Percentiles rank a stretch among this genome's conserved stretches.
Conservation (phyloP, 2,329 filamentous ascomycete genomes). For the Alternaria infectoria region DNA sequence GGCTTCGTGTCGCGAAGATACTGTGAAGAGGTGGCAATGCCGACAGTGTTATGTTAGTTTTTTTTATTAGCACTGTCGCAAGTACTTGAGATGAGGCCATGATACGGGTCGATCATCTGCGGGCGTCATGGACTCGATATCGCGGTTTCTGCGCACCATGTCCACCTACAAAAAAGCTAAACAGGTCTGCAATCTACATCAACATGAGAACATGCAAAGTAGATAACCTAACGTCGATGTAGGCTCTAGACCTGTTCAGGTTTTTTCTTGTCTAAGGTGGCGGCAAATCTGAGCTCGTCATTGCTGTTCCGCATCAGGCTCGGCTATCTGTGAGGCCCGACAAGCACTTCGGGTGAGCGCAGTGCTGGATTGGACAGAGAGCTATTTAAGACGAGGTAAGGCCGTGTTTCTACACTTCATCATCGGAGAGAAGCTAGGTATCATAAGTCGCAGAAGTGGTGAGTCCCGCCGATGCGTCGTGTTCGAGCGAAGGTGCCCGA, state of each 20-base stretch:
- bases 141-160: neutral
- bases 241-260: neutral
- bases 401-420: neutral
- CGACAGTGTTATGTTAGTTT: neutral
- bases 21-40: neutral
- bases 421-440: neutral
- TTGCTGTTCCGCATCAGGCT: neutral
- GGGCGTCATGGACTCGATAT: neutral
- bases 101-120: too few relatives aligned
- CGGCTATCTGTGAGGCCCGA: neutral
- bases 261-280: neutral
- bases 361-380: neutral
- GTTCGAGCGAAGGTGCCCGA: neutral
- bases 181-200: neutral
- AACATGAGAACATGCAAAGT: neutral
- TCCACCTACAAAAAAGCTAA: neutral
- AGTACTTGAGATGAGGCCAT: neutral
- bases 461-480: neutral
- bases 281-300: neutral
- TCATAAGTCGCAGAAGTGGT: neutral
- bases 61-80: neutral
- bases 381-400: neutral
- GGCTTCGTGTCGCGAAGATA: neutral
- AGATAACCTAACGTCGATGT: neutral
- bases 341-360: neutral